These are phyloP conservation scores for Nitzschia putrida DNA, from an alignment of 108 stramenopile species.

Conservation along the genomic window DNA sequence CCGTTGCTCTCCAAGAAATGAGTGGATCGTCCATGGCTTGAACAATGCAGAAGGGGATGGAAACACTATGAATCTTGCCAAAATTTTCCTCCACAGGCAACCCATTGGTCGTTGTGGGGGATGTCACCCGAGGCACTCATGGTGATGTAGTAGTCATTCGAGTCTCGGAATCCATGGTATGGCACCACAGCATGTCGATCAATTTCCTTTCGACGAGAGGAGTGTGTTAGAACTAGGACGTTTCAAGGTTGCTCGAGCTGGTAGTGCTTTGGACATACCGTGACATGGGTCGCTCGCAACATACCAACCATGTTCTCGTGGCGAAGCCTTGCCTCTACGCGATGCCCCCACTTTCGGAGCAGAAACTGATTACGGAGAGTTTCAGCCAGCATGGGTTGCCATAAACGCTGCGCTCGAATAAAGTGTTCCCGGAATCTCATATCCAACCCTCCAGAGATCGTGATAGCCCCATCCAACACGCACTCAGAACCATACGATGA, in stretches of 20 bases:
- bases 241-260: neutral
- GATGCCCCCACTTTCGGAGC: constrained; percentile 67
- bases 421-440: constrained; percentile 68
- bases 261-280: constrained; percentile 48
- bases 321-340: constrained; percentile 56
- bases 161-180: constrained; percentile 72
- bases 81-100: constrained; percentile 15
- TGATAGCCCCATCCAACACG: constrained; percentile 73
- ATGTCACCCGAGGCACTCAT: constrained; percentile 83
- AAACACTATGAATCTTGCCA: constrained; percentile 62
- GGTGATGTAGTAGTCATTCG: constrained; percentile 76
- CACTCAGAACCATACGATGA: constrained; percentile 69
- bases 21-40: constrained; percentile 85
- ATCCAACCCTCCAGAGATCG: constrained; percentile 82
- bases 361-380: constrained; percentile 62
- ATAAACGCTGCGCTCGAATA: constrained; percentile 72
- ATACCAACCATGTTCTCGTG: constrained; percentile 53
- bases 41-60: constrained; percentile 67
- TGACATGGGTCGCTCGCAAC: constrained; percentile 65
- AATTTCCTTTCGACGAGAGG: constrained; percentile 43
- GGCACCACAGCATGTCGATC: constrained; percentile 74
- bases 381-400: constrained; percentile 89
- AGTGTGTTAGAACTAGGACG: neutral
- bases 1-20: constrained; percentile 68
- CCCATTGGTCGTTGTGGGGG: constrained; percentile 33